These are phyloP conservation scores for Eucalyptus marginata DNA, from an alignment of 345 rosid genomes.

Conservation along the genomic window DNA sequence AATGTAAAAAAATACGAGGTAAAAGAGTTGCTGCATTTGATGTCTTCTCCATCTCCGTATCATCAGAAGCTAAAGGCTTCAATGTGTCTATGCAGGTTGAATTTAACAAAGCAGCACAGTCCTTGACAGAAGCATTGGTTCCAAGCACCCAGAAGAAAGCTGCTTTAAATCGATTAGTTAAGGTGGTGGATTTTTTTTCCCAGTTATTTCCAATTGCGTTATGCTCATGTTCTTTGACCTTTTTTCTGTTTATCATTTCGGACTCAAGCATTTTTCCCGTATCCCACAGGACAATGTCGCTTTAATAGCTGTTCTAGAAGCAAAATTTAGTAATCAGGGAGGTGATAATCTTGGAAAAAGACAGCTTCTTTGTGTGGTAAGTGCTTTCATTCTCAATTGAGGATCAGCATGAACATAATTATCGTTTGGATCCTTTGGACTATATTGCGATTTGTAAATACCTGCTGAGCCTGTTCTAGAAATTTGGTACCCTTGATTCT, in stretches of 20 bases:
- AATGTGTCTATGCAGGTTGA: conserved; percentile 53
- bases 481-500: not conserved
- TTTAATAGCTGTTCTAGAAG: conserved; percentile 81
- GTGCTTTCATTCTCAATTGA: not conserved
- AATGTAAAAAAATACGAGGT: conserved; percentile 99
- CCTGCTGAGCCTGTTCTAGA: not conserved
- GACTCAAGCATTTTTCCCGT: not conserved
- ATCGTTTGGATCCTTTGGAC: not conserved
- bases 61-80: not conserved
- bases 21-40: not conserved
- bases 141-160: conserved; percentile 74
- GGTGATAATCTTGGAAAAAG: conserved; percentile 68
- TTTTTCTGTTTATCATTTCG: not conserved
- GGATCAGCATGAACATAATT: not conserved
- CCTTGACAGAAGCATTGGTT: conserved; percentile 82
- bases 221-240: not conserved
- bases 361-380: conserved; percentile 93
- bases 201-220: not conserved
- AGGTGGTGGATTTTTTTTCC: conserved; percentile 27
- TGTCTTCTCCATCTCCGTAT: not conserved
- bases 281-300: conserved; percentile 78
- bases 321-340: conserved; percentile 80
- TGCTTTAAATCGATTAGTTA: conserved; percentile 82
- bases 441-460: not conserved
- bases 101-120: conserved; percentile 97